A percentile compares a stretch with the other conserved stretches of the same genome.
Evolutionary conservation across 345 rosid species (phyloP).

Genomic region (Pseudoturritis turrita): DNA sequence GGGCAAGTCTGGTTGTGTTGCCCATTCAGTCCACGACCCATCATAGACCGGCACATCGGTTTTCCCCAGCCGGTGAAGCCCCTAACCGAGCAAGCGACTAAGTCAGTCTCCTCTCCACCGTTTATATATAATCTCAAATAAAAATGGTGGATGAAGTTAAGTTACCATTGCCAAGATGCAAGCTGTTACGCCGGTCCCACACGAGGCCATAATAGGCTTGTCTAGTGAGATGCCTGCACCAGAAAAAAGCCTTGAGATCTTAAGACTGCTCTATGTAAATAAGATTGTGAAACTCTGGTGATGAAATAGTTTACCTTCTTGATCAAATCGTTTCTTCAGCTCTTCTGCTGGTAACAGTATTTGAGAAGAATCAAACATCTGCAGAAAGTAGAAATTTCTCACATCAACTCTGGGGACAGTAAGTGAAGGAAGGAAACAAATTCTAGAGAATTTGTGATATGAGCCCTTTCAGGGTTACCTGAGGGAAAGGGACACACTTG

Average conservation of each 20-base stretch:
- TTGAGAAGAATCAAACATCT: conserved; percentile 86
- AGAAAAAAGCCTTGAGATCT: background rate
- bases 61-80: conserved; percentile 87
- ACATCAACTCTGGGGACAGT: background rate
- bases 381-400: conserved; percentile 27
- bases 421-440: background rate
- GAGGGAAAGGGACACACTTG: conserved; percentile 88
- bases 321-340: conserved; percentile 74
- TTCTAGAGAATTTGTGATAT: background rate
- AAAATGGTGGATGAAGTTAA: background rate
- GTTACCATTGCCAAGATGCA: conserved; percentile 86
- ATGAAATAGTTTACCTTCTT: conserved; percentile 55
- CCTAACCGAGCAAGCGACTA: conserved; percentile 41
- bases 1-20: conserved; percentile 61
- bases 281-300: background rate
- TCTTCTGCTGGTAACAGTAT: conserved; percentile 71
- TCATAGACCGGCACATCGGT: conserved; percentile 80
- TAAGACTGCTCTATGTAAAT: background rate
- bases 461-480: conserved; percentile 35
- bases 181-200: conserved; percentile 95
- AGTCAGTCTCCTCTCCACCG: background rate
- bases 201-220: conserved; percentile 63
- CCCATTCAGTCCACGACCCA: conserved; percentile 99
- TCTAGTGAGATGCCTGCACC: conserved; percentile 77
- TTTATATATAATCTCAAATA: background rate